These are phyloP conservation scores for Aspergillus ochraceus DNA, from an alignment of 2,329 filamentous ascomycete species.

Conservation along the genomic window DNA sequence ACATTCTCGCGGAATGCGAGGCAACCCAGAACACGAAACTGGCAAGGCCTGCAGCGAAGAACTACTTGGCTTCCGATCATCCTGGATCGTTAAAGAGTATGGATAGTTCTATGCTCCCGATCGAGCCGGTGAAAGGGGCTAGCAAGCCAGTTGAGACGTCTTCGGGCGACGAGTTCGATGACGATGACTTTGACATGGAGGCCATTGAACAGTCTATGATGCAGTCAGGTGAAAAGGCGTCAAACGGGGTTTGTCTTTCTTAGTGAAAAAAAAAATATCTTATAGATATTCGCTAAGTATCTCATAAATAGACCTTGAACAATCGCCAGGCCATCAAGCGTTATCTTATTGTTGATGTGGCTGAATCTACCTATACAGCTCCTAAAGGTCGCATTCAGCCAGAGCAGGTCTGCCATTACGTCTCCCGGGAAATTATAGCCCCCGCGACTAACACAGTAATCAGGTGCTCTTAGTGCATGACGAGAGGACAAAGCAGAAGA, in stretches of 20 bases:
- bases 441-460: constrained; percentile 21
- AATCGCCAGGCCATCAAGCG: constrained; percentile 74
- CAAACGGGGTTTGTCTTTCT: constrained; percentile 64
- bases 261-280: constrained; percentile 25
- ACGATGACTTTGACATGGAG: constrained; percentile 61
- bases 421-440: not conserved
- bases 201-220: constrained; percentile 62
- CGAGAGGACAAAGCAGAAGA: constrained; percentile 66
- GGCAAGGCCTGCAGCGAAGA: constrained; percentile 10
- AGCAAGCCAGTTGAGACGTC: constrained; percentile 35
- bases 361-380: constrained; percentile 68
- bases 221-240: constrained; percentile 65
- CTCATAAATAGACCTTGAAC: constrained; percentile 65
- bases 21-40: constrained; percentile 28
- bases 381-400: constrained; percentile 58
- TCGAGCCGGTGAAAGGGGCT: constrained; percentile 5
- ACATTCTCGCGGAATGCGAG: constrained; percentile 58
- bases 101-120: not conserved
- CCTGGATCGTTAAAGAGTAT: constrained; percentile 4
- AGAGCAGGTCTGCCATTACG: constrained; percentile 66
- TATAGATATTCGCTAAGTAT: constrained; percentile 60
- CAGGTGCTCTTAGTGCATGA: constrained; percentile 80
- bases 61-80: constrained; percentile 20
- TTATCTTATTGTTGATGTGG: constrained; percentile 75
- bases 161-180: constrained; percentile 72